Base-by-base conservation (phyloP, 1,284 basidiomycete species). In the Moniliella sp. region DNA sequence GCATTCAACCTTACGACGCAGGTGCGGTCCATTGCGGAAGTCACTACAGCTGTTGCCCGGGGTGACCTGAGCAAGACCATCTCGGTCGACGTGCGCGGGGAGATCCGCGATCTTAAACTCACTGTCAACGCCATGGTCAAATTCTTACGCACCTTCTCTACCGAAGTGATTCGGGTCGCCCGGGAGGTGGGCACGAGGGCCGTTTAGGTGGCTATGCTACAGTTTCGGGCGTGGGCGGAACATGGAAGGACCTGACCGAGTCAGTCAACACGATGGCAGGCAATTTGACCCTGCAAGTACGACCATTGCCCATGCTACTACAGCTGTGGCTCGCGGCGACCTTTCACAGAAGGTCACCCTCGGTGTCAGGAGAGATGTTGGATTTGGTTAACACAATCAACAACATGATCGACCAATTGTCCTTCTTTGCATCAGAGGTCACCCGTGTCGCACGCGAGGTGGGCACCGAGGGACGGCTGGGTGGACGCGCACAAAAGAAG, bases 401-500 rank as follows among this genome's bases (percentile, higher is more conserved):
- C 45, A 57, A 53, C 39, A 57, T 57, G 54, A 56, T 56, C 44
- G 55, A 54, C 40, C 50, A 56, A 35, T 17, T 33, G 17, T 77
- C 79, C 18, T 82, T 88, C 51, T 97, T 83, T 62, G 81, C 83
- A 18, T 75, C 76, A 13, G 82, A 91, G 61, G 86, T 91, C 40
- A 88, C 84, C 61, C 81, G 88, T 54, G 86, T 93, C 31, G 83
- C 84, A 3, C 67, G 82, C 18, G 83, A 93, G 61, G 84, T 93
- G 50, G 84, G 84, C 39, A 88, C 83, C 4, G 82, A 93, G 57
- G 86, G 86, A 25, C 93, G 93, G 64, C 67, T 97, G 9, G 88
- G 88, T 52, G 88, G 91, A 0, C 88, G 93, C 55, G 88, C 91
- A 12, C 82, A 94, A 59, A 83, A 94, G 27, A 83, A 83, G 43